phyloP scores from a whole-genome alignment of 2,329 filamentous ascomycete genomes.

The Cladosporium sphaerospermum region DNA sequence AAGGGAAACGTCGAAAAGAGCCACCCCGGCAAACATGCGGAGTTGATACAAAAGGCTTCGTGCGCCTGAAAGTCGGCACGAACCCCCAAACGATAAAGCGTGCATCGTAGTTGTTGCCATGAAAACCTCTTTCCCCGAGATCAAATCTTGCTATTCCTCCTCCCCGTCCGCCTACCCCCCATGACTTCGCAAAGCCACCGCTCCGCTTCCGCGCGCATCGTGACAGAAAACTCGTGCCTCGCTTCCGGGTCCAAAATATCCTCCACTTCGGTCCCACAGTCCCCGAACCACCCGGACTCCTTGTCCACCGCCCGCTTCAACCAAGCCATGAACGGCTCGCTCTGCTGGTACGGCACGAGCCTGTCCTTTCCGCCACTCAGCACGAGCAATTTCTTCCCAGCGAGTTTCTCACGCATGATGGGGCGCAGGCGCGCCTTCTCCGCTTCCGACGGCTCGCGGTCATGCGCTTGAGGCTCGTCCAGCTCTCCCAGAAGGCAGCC shows the following conservation, averaged over 20 bases:
- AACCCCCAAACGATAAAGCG: not conserved
- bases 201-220: conserved; percentile 62
- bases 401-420: conserved; percentile 28
- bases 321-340: conserved; percentile 55
- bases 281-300: conserved; percentile 47
- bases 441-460: conserved; percentile 36
- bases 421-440: conserved; percentile 38
- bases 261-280: conserved; percentile 52
- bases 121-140: too few species aligned
- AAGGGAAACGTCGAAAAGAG: conserved; percentile 37
- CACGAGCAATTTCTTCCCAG: conserved; percentile 58
- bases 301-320: conserved; percentile 48
- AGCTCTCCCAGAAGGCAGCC: conserved; percentile 56
- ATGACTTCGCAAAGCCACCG: conserved; percentile 51
- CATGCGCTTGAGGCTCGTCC: conserved; percentile 23
- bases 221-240: conserved; percentile 61
- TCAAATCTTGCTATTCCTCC: conserved; percentile 10
- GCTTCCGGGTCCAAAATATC: conserved; percentile 63
- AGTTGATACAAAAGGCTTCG: conserved; percentile 27
- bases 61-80: not conserved
- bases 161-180: conserved; percentile 11
- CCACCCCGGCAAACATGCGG: conserved; percentile 33
- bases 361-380: conserved; percentile 63
- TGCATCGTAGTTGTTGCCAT: not conserved
- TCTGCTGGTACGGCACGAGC: conserved; percentile 62